Base-by-base conservation (phyloP, 306 rosid genomes). In the Prunus campanulata region DNA sequence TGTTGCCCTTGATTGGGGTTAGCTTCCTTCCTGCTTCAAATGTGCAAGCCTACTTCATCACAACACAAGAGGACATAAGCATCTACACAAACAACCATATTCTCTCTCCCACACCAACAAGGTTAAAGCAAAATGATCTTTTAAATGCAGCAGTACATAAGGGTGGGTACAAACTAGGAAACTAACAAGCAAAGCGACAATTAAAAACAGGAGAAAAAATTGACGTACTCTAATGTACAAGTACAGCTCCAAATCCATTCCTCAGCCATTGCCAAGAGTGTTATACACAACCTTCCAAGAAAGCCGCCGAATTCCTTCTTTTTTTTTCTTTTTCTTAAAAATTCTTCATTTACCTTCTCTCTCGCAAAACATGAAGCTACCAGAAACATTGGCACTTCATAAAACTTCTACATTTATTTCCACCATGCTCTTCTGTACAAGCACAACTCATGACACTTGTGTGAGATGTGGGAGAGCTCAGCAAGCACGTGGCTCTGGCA, bases 401-500 rank as follows among this genome's bases (percentile, higher is more conserved):
- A 74, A 72, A 71, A 56, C 80, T 62, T 79, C 76, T 24, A 46
- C 46, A 74, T 80, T 85, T 84, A 84, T 82, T 89, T 79, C 46
- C 82, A 69, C 60, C 52, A 54, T 60, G 71, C 74, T 81, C 78
- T 81, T 74, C 84, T 77, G 77, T 80, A 84, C 88, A 86, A 65
- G 77, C 82, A 49, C 54, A 32, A 77, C 77, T 70, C 60, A 74
- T 59, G 74, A 72, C 59, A 59, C 8, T 24, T 51, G 48, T 68
- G 61, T 68, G 71, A 74, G 47, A 64, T 75, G 59, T 32, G 50
- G 6, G 39, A 54, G 15, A 3, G 79, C 82, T 90, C 82, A 95
- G 81, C 97, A 95, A 47, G 98, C 98, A 12, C 96, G 95, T 10
- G 98, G 90, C 86, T 92, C 96, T 0, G 97, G 83, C 57, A 90